Evolutionary conservation across 78 protist species (phyloP).

Genomic region (Monosiga brevicollis): DNA sequence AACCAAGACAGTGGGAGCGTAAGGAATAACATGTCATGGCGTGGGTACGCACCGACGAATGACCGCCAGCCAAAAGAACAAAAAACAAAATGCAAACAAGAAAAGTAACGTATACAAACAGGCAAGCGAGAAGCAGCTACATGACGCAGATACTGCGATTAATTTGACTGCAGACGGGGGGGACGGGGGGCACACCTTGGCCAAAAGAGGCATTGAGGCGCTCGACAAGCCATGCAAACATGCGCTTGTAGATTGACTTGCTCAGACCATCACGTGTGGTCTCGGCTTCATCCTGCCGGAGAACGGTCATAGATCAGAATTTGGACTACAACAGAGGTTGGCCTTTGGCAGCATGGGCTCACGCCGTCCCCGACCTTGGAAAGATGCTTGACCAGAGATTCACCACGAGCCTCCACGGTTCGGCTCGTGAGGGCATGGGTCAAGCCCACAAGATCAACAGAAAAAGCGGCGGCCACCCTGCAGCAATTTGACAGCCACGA

Average conservation of each 20-base stretch:
- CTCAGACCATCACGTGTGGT: slow-evolving; percentile 59
- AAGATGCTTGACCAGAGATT: no score
- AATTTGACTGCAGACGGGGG: no score
- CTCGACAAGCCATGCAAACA: slow-evolving; percentile 69
- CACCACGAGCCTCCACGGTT: no score
- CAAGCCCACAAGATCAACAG: no score
- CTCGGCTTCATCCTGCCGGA: slow-evolving; percentile 34
- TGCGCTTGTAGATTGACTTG: slow-evolving; percentile 67
- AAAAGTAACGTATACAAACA: neutral
- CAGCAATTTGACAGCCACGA: neutral
- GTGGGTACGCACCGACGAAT: neutral
- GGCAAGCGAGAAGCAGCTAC: neutral
- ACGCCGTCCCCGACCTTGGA: no score
- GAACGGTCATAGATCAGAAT: neutral
- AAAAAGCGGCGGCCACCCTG: no score
- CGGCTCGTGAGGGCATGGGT: neutral
- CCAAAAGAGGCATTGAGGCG: slow-evolving; percentile 50
- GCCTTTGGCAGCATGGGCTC: neutral
- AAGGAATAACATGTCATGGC: neutral
- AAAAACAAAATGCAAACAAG: neutral
- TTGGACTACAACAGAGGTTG: neutral
- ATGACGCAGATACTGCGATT: no score
- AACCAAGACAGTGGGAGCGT: neutral
- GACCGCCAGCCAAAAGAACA: neutral
- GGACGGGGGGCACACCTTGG: slow-evolving; percentile 31